phyloP scores from a whole-genome alignment of 148 eudicot genomes.

The Fagopyrum homotropicum region DNA sequence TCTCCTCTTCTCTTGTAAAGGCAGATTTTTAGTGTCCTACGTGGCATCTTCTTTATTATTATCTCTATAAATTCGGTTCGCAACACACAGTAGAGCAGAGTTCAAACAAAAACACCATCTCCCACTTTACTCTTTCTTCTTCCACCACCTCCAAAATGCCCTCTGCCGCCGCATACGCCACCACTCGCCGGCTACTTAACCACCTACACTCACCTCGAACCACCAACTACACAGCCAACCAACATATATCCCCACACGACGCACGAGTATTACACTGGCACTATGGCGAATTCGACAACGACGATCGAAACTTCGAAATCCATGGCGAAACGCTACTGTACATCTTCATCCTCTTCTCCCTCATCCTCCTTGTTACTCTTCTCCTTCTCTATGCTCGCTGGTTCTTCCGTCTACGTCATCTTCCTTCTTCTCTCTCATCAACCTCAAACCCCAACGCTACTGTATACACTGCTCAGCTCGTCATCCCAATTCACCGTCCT shows the following conservation, averaged over 20 bases:
- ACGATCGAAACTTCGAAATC: constrained; percentile 59
- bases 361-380: constrained; percentile 40
- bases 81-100: background rate
- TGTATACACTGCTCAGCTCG: constrained; percentile 11
- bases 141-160: constrained; percentile 1
- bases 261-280: constrained; percentile 57
- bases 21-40: background rate
- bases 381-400: constrained; percentile 57
- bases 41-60: background rate
- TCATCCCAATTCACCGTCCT: constrained; percentile 17
- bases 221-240: constrained; percentile 5
- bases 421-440: constrained; percentile 13
- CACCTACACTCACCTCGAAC: constrained; percentile 21
- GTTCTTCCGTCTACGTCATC: constrained; percentile 45
- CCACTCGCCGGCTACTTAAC: constrained; percentile 22
- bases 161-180: background rate
- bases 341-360: constrained; percentile 53
- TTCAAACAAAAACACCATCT: background rate
- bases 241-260: constrained; percentile 13
- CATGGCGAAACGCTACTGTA: constrained; percentile 65
- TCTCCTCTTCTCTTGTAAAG: background rate
- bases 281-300: constrained; percentile 58
- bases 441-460: constrained; percentile 20
- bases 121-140: constrained; percentile 11
- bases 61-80: background rate